Evolutionary conservation across 2,329 filamentous ascomycete species (phyloP), one percentile per base, ranked within the genome.

Genomic region (Ophiostoma montium): DNA sequence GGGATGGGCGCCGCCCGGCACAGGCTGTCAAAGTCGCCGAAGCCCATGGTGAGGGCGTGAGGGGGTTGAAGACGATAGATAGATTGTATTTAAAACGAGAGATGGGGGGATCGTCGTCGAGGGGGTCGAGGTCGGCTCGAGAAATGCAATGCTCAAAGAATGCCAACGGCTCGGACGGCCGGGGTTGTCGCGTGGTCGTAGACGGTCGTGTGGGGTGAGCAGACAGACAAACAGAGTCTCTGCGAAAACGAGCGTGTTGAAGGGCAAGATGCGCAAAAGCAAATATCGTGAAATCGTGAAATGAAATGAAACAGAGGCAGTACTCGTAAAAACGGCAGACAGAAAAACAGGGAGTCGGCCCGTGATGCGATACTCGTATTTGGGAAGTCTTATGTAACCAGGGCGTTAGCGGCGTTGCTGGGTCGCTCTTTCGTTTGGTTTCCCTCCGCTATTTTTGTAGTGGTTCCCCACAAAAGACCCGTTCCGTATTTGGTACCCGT

Each of bases 11-110:
- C 84, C 70, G 83, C 86, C 58, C 77, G 72, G 76, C 92, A 98
- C 70, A 96, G 83, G 58, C 74, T 72, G 51, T 82, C 78, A 68
- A 96, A 96, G 68, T 94, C 84, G 58, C 90, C 90, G 67, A 96
- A 96, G 56, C 81, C 84, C 75, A 94, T 89, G 67, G 72, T 80
- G 65, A 10, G 38, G 46, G 27, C 12, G 15, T 10, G 15, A 38
- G 33, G 15, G 32, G 12, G 16, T 16, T 10, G 23, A 31, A 15
- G 15, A 6, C 10, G 39, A 11, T 2, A 9, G 18, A n/a, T 33
- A 6, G 32, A 12, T 15, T n/a, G n/a, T n/a, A n/a, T n/a, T n/a
- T n/a, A n/a, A n/a, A n/a, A n/a, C n/a, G n/a, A n/a, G n/a, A n/a
- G n/a, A n/a, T n/a, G n/a, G n/a, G n/a, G n/a, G n/a, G n/a, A n/a